Evolutionary conservation across 129 eudicot species (phyloP), one percentile per base, ranked within the genome.

Genomic region (Lonicera japonica): DNA sequence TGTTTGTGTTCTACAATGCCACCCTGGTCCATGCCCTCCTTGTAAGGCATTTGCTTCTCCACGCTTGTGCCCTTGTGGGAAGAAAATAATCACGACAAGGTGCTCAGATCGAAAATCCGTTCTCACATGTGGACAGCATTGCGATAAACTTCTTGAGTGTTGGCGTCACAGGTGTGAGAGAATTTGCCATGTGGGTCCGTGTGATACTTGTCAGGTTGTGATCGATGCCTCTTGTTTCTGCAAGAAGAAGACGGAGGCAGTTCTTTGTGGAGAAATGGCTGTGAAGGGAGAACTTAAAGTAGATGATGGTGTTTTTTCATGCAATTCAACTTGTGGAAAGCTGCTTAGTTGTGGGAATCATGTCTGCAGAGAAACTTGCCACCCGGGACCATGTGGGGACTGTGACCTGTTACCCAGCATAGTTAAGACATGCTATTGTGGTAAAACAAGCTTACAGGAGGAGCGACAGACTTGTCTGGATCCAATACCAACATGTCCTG

Each of bases 1-100:
- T 82, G 70, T 66, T 58, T 92, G 98, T 78, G 98, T 92, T 20
- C 67, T 87, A 59, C 96, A 92, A 55, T 92, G 98, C 71, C 98
- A 92, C 57, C 98, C 98, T 23, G 98, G 98, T 3, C 98, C 98
- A 11, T 92, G 98, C 43, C 95, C 98, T 0, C 96, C 98, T 59
- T 92, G 95, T 54, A 87, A 87, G 80, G 95, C 98, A 54, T 92
- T 92, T 74, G 98, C 98, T 54, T 91, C 98, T 1, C 96, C 96
- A 8, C 68, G 86, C 14, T 60, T 64, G 60, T 92, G 98, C 70
- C 96, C 96, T 0, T 92, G 96, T 70, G 96, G 91, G 56, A 87
- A 87, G 81, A 73, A 92, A 61, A 82, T 80, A 17, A 80, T 92
- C 29, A 77, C 91, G n/a, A 82, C 88, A 16, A 85, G 98, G 76